Evolutionary conservation across 768 basidiomycete genomes (phyloP), one percentile per base, ranked within the genome.

Genomic region (Hericium erinaceus): DNA sequence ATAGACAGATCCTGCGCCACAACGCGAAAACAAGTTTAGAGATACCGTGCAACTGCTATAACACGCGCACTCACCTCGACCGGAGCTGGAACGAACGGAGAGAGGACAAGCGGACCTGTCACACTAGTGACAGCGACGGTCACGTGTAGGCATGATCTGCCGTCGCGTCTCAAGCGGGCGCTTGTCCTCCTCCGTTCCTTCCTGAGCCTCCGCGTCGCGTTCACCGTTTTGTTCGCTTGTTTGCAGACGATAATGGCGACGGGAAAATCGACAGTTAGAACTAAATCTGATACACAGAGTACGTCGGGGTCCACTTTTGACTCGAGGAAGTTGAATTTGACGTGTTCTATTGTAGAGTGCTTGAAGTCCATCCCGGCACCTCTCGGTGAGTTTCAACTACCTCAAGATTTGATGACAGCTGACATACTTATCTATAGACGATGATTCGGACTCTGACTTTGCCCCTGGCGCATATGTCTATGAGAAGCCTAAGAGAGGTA

Each of bases 361-460:
- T 52, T 61, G 56, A 46, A 57, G 20, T 72, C 74, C 3, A 68
- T 71, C 15, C 65, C 71, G 5, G 72, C 71, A 1, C 74, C 75
- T 39, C 62, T 72, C 64, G 73, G 74, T 70, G 61, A 4, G 50
- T 52, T 16, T 8, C n/a, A 8, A 51, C 44, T n/a, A n/a, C 44
- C 20, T 20, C 16, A 3, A 8, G n/a, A 33, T 18, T 18, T n/a
- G 13, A 10, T 9, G 20, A 46, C 11, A 33, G 39, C 40, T 46
- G 49, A 46, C 37, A 1, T 13, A 26, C 18, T 33, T 28, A 18
- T 13, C 20, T n/a, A 40, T 60, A 75, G 79, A 77, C 54, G 60
- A 66, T 2, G 79, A 80, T 63, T 76, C 78, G 0, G 79, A 81
- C 62, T 71, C 77, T 37, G 79, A 80, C 51, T 81, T 81, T 61